These are phyloP conservation scores for Poa pratensis DNA, from an alignment of 176 grass and related monocot species.

Conservation along the genomic window DNA sequence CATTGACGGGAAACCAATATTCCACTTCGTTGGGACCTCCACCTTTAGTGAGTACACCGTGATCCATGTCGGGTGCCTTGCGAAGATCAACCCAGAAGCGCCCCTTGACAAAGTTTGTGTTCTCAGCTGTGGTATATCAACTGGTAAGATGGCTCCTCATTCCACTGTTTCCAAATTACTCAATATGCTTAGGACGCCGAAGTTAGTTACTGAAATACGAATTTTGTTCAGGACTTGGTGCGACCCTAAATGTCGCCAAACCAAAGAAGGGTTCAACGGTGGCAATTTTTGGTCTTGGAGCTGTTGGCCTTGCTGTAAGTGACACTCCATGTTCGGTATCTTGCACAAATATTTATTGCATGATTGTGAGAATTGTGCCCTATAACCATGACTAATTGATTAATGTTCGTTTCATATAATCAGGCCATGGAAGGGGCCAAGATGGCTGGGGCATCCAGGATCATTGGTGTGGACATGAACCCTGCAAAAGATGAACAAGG, in stretches of 20 bases:
- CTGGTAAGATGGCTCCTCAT: slow-evolving; percentile 44
- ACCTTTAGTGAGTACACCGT: slow-evolving; percentile 96
- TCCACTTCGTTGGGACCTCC: slow-evolving; percentile 83
- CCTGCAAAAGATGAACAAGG: slow-evolving; percentile 75
- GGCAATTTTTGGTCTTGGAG: slow-evolving; percentile 86
- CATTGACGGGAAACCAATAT: slow-evolving; percentile 68
- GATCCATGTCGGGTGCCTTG: slow-evolving; percentile 72
- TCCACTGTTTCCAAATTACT: neutral
- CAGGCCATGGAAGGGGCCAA: slow-evolving; percentile 91
- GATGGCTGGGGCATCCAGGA: slow-evolving; percentile 75
- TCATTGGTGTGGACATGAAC: slow-evolving; percentile 89
- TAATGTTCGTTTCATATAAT: neutral
- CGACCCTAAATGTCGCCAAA: slow-evolving; percentile 84
- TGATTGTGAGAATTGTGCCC: neutral
- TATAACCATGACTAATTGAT: neutral
- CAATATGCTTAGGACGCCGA: neutral
- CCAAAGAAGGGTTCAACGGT: slow-evolving; percentile 64
- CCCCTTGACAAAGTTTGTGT: slow-evolving; percentile 90
- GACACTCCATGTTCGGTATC: neutral
- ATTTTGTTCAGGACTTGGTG: slow-evolving; percentile 62
- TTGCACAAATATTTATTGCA: neutral
- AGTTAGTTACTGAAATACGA: neutral
- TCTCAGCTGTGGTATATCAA: slow-evolving; percentile 83
- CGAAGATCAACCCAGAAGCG: slow-evolving; percentile 68
- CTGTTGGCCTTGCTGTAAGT: slow-evolving; percentile 88